Percentiles rank a stretch among this genome's conserved stretches.
phyloP scores from a whole-genome alignment of 2,329 filamentous ascomycete genomes.

The Alternaria panax region DNA sequence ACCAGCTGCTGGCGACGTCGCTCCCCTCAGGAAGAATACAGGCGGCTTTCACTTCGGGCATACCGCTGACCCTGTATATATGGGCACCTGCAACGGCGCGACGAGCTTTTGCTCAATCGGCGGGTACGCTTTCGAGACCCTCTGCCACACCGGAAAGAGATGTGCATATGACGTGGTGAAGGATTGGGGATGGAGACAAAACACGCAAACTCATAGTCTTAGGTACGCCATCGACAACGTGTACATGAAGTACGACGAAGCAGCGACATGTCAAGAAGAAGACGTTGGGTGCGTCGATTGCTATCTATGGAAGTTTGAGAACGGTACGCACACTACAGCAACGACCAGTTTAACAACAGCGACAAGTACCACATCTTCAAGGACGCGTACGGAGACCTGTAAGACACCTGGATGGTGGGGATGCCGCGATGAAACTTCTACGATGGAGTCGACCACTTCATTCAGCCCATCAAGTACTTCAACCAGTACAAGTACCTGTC shows the following conservation, averaged over 20 bases:
- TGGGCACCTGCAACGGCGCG: constrained; percentile 47
- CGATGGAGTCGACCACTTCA: constrained; percentile 31
- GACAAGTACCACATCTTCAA: constrained; percentile 32
- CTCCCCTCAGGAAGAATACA: constrained; percentile 43
- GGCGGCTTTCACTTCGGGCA: constrained; percentile 48
- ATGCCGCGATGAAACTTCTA: constrained; percentile 44
- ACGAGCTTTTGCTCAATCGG: constrained; percentile 48
- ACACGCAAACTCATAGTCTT: constrained; percentile 42
- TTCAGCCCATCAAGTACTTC: constrained; percentile 30
- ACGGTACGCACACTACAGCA: constrained; percentile 42
- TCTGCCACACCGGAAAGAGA: constrained; percentile 47
- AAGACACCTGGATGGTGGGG: constrained; percentile 51
- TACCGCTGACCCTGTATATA: constrained; percentile 47
- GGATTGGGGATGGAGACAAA: constrained; percentile 48
- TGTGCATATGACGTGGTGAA: constrained; percentile 49
- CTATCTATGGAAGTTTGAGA: constrained; percentile 48
- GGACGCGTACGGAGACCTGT: constrained; percentile 46
- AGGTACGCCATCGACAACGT: constrained; percentile 47
- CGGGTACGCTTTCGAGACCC: constrained; percentile 47
- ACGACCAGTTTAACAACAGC: constrained; percentile 34
- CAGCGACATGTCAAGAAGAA: constrained; percentile 44
- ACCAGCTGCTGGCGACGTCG: constrained; percentile 37
- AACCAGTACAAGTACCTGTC: constrained; percentile 43
- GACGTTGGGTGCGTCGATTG: constrained; percentile 47
- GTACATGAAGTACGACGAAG: constrained; percentile 44